A percentile compares a stretch with the other conserved stretches of the same genome.
These are phyloP conservation scores for Ogataea trehalophila DNA, from an alignment of 805 yeast genomes.

Conservation along the genomic window DNA sequence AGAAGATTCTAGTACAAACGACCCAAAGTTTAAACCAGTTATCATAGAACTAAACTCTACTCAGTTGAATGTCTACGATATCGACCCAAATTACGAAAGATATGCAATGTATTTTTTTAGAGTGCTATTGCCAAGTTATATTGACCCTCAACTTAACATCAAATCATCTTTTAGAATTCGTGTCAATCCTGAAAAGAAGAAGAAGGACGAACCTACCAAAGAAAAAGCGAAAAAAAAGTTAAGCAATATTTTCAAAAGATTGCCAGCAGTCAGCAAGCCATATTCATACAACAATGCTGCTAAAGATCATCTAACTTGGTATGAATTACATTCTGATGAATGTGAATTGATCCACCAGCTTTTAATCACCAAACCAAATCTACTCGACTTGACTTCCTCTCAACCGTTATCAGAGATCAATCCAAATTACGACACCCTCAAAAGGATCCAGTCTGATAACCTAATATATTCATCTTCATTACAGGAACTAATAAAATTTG, in stretches of 20 bases:
- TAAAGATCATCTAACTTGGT: not conserved
- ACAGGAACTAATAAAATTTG: constrained; percentile 28
- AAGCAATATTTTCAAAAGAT: not conserved
- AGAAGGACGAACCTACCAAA: not conserved
- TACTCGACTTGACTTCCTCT: constrained; percentile 6
- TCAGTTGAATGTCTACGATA: constrained; percentile 23
- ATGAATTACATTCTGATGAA: constrained; percentile 5
- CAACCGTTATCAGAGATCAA: constrained; percentile 2
- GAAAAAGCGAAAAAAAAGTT: not conserved
- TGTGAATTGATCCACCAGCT: constrained; percentile 10
- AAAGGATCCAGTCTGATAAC: constrained; percentile 4
- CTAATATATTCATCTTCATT: constrained; percentile 20
- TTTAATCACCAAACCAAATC: constrained; percentile 9
- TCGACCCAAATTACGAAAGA: constrained; percentile 11
- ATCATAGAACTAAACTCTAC: constrained; percentile 31
- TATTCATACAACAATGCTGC: not conserved
- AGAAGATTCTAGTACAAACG: constrained; percentile 8
- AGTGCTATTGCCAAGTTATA: constrained; percentile 18
- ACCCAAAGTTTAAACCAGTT: constrained; percentile 16
- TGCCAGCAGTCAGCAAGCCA: not conserved
- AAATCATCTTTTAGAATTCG: constrained; percentile 5
- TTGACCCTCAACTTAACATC: constrained; percentile 26
- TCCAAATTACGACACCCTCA: constrained; percentile 1
- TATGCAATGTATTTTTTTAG: constrained; percentile 19
- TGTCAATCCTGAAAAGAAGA: not conserved